These are phyloP conservation scores for Nematocida sp. DNA, from an alignment of 371 early-diverging fungal genomes.

Conservation along the genomic window DNA sequence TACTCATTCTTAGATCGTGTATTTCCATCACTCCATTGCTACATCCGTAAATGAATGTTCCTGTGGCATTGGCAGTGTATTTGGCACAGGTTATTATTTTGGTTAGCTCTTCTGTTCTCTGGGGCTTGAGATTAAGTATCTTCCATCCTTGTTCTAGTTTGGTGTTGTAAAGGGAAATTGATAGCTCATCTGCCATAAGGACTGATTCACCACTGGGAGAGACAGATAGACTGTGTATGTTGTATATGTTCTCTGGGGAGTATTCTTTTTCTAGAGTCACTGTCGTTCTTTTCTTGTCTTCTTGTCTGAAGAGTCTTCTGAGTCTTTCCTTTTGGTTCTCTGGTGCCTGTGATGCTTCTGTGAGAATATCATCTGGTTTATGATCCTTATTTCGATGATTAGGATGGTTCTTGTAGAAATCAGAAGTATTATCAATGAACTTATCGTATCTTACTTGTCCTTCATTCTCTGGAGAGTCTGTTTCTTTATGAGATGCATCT, in stretches of 20 bases:
- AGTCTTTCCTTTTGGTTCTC: not conserved
- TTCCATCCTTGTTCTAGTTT: conserved; percentile 64
- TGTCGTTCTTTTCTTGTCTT: conserved; percentile 4
- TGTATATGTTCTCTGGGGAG: conserved; percentile 92
- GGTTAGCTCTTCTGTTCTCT: conserved; percentile 91
- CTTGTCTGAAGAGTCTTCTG: not conserved
- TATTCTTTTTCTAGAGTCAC: conserved; percentile 64
- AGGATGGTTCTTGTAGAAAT: too few relatives aligned
- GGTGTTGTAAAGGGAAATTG: conserved; percentile 93
- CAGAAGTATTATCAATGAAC: too few relatives aligned
- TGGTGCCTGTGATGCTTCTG: too few relatives aligned
- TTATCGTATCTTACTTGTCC: too few relatives aligned
- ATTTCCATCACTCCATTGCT: conserved; percentile 90
- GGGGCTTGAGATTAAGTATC: conserved; percentile 93
- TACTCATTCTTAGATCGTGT: conserved; percentile 75
- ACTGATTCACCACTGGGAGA: conserved; percentile 90
- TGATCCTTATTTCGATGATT: too few relatives aligned
- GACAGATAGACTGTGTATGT: conserved; percentile 93
- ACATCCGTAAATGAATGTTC: conserved; percentile 89
- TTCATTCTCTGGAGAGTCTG: too few relatives aligned
- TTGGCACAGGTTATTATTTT: conserved; percentile 96
- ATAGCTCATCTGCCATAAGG: conserved; percentile 88
- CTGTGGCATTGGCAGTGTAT: conserved; percentile 86
- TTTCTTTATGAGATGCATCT: too few relatives aligned
- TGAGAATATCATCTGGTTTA: too few relatives aligned